Evolutionary conservation across 1,139 yeast genomes (phyloP).

Genomic region (Geotrichum carabidarum): DNA sequence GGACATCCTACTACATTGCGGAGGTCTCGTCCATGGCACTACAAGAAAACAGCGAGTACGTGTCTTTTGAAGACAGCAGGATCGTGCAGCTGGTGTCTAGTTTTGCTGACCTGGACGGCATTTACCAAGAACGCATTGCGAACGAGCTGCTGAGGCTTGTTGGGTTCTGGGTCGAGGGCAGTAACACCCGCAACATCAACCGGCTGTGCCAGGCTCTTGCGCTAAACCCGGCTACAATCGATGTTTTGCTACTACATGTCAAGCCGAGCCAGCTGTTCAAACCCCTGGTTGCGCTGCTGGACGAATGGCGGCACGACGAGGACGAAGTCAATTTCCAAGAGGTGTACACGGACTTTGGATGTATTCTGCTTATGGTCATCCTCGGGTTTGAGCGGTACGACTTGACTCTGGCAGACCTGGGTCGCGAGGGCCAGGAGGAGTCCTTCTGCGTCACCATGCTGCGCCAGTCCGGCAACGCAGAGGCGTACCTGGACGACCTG

Average conservation of each 20-base stretch:
- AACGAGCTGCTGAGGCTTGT: constrained; percentile 23
- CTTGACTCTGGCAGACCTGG: constrained; percentile 35
- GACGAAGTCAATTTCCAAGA: constrained; percentile 62
- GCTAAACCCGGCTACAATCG: constrained; percentile 42
- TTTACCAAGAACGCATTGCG: constrained; percentile 29
- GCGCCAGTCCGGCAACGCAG: background rate
- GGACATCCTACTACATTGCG: constrained; percentile 2
- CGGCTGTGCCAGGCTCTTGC: constrained; percentile 48
- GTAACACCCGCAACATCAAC: constrained; percentile 38
- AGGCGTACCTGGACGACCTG: constrained; percentile 25
- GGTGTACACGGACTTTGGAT: constrained; percentile 62
- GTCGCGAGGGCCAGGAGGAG: constrained; percentile 4
- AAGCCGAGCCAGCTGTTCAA: constrained; percentile 27
- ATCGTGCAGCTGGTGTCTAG: constrained; percentile 24
- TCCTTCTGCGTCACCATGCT: constrained; percentile 8
- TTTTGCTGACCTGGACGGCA: constrained; percentile 31
- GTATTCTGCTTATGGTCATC: constrained; percentile 49
- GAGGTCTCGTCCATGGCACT: constrained; percentile 10
- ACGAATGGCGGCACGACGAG: constrained; percentile 35
- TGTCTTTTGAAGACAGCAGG: constrained; percentile 27
- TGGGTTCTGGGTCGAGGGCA: constrained; percentile 24
- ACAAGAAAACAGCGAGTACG: constrained; percentile 30
- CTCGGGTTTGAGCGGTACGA: constrained; percentile 46
- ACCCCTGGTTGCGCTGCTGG: constrained; percentile 37
- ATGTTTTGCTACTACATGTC: constrained; percentile 39